These are phyloP conservation scores for Capsicum pubescens DNA, from an alignment of 257 asterid species.

Conservation along the genomic window DNA sequence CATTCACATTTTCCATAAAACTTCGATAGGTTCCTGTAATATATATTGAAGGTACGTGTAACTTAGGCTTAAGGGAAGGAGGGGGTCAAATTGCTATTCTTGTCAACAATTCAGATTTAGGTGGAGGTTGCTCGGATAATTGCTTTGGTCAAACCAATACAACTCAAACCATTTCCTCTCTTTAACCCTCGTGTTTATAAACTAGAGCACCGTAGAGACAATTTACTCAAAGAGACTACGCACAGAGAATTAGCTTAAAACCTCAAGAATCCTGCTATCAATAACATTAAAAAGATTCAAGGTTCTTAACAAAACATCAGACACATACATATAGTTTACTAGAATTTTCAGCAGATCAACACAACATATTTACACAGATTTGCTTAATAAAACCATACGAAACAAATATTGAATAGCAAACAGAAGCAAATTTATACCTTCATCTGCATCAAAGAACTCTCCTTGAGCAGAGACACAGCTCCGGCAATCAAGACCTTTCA, in stretches of 20 bases:
- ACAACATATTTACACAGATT: neutral
- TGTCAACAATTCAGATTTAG: neutral
- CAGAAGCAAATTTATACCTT: slow-evolving; percentile 48
- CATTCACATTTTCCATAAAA: neutral
- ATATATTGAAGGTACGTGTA: neutral
- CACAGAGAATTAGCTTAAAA: neutral
- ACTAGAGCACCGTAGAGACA: neutral
- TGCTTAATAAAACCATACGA: neutral
- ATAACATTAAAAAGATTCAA: neutral
- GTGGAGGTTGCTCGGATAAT: no score
- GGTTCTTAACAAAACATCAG: neutral
- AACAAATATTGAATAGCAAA: neutral
- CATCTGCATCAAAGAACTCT: slow-evolving; percentile 85
- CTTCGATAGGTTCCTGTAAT: neutral
- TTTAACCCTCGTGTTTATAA: neutral
- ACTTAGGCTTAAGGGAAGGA: neutral
- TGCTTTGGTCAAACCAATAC: neutral
- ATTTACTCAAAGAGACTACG: neutral
- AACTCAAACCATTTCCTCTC: neutral
- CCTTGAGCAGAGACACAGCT: slow-evolving; percentile 68
- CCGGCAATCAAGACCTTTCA: slow-evolving; percentile 52
- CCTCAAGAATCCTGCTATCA: slow-evolving; percentile 10
- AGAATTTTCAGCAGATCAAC: neutral
- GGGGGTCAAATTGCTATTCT: neutral
- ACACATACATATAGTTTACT: neutral